Percentiles rank a stretch among this genome's conserved stretches.
Evolutionary conservation across 2,329 filamentous ascomycete genomes (phyloP).

Genomic region (Hymenoscyphus linearis): DNA sequence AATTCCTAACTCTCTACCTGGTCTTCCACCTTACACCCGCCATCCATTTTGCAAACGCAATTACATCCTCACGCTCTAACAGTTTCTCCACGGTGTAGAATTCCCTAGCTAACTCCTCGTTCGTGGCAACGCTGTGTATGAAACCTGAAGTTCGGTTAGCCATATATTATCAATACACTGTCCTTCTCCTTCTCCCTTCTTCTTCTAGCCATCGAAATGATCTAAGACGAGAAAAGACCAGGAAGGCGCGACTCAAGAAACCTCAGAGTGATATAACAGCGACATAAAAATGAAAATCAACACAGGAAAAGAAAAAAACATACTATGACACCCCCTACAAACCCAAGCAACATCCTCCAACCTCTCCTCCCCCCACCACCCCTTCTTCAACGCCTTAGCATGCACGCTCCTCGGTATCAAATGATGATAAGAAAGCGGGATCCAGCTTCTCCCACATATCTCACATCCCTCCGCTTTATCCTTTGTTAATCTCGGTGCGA

Average conservation of each 20-base stretch:
- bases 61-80: slow-evolving; percentile 64
- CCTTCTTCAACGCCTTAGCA: slow-evolving; percentile 67
- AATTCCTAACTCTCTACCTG: neutral
- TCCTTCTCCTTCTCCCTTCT: neutral
- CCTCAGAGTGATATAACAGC: too few relatives aligned
- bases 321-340: slow-evolving; percentile 75
- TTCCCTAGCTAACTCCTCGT: slow-evolving; percentile 71
- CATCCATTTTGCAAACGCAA: slow-evolving; percentile 68
- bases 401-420: slow-evolving; percentile 76
- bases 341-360: slow-evolving; percentile 81
- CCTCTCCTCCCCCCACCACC: slow-evolving; percentile 72
- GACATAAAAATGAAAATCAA: neutral
- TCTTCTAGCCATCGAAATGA: neutral
- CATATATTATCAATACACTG: neutral
- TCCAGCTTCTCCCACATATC: slow-evolving; percentile 69
- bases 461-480: slow-evolving; percentile 57
- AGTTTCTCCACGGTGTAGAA: slow-evolving; percentile 71
- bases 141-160: slow-evolving; percentile 37
- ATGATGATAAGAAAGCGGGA: slow-evolving; percentile 78
- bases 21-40: slow-evolving; percentile 69
- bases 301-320: neutral
- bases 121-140: slow-evolving; percentile 68
- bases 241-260: too few relatives aligned
- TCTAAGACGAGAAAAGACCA: too few relatives aligned
- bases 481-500: slow-evolving; percentile 54